Base-by-base conservation (phyloP, 805 yeast species). In the Spathaspora hagerdaliae region DNA sequence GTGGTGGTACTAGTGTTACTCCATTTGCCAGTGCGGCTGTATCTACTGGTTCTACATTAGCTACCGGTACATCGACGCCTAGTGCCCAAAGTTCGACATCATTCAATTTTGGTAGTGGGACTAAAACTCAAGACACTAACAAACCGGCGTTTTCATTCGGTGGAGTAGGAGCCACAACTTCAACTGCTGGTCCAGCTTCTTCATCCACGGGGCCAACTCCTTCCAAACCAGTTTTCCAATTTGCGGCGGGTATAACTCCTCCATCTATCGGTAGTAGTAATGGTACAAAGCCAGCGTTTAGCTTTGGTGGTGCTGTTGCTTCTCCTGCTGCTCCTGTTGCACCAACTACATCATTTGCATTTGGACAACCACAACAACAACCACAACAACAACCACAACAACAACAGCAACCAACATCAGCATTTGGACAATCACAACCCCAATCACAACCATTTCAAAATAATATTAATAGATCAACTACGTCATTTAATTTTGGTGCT, bases 101-200 rank as follows among this genome's bases (percentile, higher is more conserved):
- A 34, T 49, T 53, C 27, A 36, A 47, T n/a, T 43, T 50, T 41
- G 57, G 52, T 15, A 27, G 27, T 15, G 42, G 34, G 14, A 27
- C 9, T 3, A 35, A 10, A 27, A 27, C 7, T 29, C 24, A 15
- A 19, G 7, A 11, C 10, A 13, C 27, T 6, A 14, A 42, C 27
- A 43, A 39, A 36, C 48, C 50, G 8, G 31, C 42, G 39, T 48
- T 51, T 38, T 14, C 45, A 19, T 46, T 51, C 41, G 48, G 48
- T 29, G 15, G 37, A n/a, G n/a, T n/a, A n/a, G n/a, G n/a, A 10
- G 13, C 7, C 13, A 39, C 26, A 14, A 36, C 36, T 14, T 31
- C 42, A 24, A 24, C 36, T 4, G 3, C 19, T 26, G 14, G 31
- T 19, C 26, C 41, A n/a, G 15, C 37, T 7, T 31, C 29, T 3